Evolutionary conservation across 2,329 filamentous ascomycete genomes (phyloP).

Genomic region (Pseudocercospora macadamiae): DNA sequence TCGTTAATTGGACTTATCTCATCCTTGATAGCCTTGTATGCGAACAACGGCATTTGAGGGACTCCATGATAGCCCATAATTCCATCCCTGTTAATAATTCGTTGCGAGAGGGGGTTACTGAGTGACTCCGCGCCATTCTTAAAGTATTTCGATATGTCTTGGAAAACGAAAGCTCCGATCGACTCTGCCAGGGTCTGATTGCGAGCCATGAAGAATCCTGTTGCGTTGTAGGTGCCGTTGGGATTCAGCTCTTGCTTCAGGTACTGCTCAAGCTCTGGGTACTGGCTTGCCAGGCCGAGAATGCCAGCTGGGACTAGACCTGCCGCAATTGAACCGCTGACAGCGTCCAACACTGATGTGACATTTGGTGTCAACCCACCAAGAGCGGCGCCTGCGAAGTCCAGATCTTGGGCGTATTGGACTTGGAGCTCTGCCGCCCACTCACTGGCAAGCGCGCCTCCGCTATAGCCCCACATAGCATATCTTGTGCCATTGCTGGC

Average conservation of each 20-base stretch:
- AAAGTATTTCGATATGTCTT: constrained; percentile 50
- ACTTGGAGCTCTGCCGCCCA: constrained; percentile 58
- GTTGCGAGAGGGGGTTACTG: constrained; percentile 29
- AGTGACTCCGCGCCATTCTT: constrained; percentile 37
- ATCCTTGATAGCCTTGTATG: constrained; percentile 56
- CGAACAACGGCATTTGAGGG: constrained; percentile 53
- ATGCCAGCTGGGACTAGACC: constrained; percentile 41
- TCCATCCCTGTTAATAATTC: constrained; percentile 35
- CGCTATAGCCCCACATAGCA: constrained; percentile 59
- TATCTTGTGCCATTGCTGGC: constrained; percentile 24
- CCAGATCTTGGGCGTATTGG: constrained; percentile 57
- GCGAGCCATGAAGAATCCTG: constrained; percentile 37
- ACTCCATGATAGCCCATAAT: constrained; percentile 46
- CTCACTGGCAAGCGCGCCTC: constrained; percentile 56
- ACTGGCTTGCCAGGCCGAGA: constrained; percentile 42
- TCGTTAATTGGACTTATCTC: constrained; percentile 49
- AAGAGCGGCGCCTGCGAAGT: constrained; percentile 53
- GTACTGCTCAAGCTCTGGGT: constrained; percentile 35
- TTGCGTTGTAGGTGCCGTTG: constrained; percentile 39
- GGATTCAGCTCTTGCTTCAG: constrained; percentile 34
- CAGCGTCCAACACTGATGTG: constrained; percentile 39
- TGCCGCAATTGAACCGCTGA: constrained; percentile 37
- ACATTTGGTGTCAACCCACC: constrained; percentile 53
- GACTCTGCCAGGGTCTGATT: constrained; percentile 34
- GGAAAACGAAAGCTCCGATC: constrained; percentile 34